Percentiles rank a stretch among this genome's conserved stretches.
Evolutionary conservation across 352 stramenopile genomes (phyloP).

Genomic region (Elongisporangium anandrum): DNA sequence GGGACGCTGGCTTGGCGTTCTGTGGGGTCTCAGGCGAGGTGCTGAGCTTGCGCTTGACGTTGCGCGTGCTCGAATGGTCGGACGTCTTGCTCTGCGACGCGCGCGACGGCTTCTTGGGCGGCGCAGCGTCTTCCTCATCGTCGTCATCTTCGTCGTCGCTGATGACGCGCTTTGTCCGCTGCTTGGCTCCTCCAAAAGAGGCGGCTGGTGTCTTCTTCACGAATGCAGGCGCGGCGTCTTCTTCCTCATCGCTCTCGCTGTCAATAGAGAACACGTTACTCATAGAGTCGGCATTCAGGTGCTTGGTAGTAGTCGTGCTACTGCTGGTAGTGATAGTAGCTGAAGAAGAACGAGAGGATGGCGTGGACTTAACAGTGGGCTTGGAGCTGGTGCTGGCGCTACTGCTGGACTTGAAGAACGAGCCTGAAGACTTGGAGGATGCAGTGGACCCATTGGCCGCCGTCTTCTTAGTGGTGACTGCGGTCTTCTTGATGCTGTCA

Average conservation of each 20-base stretch:
- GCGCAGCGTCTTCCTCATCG: conserved; percentile 30
- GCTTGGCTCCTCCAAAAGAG: conserved; percentile 8
- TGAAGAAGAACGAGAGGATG: conserved; percentile 6
- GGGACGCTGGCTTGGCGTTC: neutral
- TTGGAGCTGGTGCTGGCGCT: neutral
- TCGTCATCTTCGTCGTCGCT: conserved; percentile 69
- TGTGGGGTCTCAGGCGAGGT: conserved; percentile 19
- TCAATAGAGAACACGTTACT: conserved; percentile 70
- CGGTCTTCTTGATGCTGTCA: conserved; percentile 31
- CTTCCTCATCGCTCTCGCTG: conserved; percentile 43
- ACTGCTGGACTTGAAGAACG: conserved; percentile 20
- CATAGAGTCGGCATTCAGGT: conserved; percentile 36
- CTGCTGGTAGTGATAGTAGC: conserved; percentile 3
- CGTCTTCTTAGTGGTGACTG: conserved; percentile 16
- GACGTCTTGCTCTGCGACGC: conserved; percentile 13
- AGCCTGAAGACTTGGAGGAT: conserved; percentile 6
- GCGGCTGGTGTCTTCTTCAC: conserved; percentile 40
- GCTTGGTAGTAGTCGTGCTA: conserved; percentile 17
- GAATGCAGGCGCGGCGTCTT: conserved; percentile 60
- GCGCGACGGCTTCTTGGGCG: conserved; percentile 5
- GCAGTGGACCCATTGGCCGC: conserved; percentile 4
- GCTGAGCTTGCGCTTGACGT: conserved; percentile 45
- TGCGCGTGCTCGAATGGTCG: conserved; percentile 7
- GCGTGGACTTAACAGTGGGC: neutral
- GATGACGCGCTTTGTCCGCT: conserved; percentile 50